Conservation (phyloP, 78 protist genomes). For the Tieghemostelium lacteum region DNA sequence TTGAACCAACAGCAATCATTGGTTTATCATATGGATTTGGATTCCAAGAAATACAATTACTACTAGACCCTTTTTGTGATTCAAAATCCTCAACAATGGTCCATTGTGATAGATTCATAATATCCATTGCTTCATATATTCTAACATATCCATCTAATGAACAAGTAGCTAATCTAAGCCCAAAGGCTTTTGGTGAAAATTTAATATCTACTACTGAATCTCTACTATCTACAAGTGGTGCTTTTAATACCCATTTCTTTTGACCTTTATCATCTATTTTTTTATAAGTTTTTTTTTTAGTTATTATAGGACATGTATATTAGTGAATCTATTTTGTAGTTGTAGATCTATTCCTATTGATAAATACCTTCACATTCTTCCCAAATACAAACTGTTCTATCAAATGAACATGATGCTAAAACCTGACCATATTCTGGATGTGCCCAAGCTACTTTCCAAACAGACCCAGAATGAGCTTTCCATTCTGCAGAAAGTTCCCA, state of each 20-base stretch:
- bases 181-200: slow-evolving; percentile 89
- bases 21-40: slow-evolving; percentile 77
- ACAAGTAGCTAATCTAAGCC: slow-evolving; percentile 88
- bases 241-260: slow-evolving; percentile 40
- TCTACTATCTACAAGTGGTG: slow-evolving; percentile 83
- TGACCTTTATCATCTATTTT: slow-evolving; percentile 30
- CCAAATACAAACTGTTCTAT: slow-evolving; percentile 90
- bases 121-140: slow-evolving; percentile 94
- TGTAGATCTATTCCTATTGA: background rate
- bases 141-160: slow-evolving; percentile 89
- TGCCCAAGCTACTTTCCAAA: slow-evolving; percentile 92
- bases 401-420: slow-evolving; percentile 92
- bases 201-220: slow-evolving; percentile 84
- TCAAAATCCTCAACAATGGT: slow-evolving; percentile 79
- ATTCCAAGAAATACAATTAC: slow-evolving; percentile 91
- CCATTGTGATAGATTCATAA: slow-evolving; percentile 90
- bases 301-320: no score
- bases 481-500: slow-evolving; percentile 73
- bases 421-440: slow-evolving; percentile 95
- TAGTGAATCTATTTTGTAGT: background rate
- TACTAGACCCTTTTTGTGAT: slow-evolving; percentile 53
- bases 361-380: slow-evolving; percentile 83
- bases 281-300: background rate
- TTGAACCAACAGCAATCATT: slow-evolving; percentile 86
- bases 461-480: slow-evolving; percentile 91